A percentile compares a stretch with the other conserved stretches of the same genome.
phyloP scores from a whole-genome alignment of 129 eudicot genomes.

The Kitagawia praeruptora region DNA sequence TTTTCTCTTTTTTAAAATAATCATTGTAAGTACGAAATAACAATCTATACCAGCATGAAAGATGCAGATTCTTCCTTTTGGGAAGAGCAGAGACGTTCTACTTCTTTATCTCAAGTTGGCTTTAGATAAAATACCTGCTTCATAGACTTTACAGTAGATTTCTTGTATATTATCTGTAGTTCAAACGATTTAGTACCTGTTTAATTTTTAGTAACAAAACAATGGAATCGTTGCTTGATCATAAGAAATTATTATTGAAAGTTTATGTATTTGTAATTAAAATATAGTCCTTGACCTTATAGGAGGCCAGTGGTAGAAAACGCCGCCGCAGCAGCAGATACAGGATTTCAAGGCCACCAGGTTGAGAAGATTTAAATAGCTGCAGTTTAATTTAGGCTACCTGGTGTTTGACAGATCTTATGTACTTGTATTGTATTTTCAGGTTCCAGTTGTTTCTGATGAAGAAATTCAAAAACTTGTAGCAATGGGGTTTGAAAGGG shows the following conservation, averaged over 20 bases:
- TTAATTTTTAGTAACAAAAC: neutral
- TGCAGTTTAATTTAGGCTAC: neutral
- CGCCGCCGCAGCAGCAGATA: constrained; percentile 20
- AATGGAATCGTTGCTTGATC: neutral
- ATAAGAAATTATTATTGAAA: neutral
- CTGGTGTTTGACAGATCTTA: neutral
- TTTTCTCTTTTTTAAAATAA: neutral
- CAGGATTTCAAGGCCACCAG: constrained; percentile 39
- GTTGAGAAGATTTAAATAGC: constrained; percentile 19
- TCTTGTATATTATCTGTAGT: neutral
- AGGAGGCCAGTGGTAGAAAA: constrained; percentile 48
- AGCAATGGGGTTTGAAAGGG: constrained; percentile 98
- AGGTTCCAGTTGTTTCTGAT: constrained; percentile 55
- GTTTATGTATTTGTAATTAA: neutral
- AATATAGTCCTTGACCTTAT: constrained; percentile 13
- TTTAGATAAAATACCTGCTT: too few relatives aligned
- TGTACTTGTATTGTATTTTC: constrained; percentile 17
- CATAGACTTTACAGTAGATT: neutral
- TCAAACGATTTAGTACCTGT: neutral
- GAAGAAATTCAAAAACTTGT: constrained; percentile 69
- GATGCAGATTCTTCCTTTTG: neutral
- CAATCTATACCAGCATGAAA: neutral
- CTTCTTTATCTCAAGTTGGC: neutral
- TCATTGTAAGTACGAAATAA: neutral
- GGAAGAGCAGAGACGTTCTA: neutral